Evolutionary conservation across 1,284 basidiomycete species (phyloP).

Genomic region (Trametes hirsuta): DNA sequence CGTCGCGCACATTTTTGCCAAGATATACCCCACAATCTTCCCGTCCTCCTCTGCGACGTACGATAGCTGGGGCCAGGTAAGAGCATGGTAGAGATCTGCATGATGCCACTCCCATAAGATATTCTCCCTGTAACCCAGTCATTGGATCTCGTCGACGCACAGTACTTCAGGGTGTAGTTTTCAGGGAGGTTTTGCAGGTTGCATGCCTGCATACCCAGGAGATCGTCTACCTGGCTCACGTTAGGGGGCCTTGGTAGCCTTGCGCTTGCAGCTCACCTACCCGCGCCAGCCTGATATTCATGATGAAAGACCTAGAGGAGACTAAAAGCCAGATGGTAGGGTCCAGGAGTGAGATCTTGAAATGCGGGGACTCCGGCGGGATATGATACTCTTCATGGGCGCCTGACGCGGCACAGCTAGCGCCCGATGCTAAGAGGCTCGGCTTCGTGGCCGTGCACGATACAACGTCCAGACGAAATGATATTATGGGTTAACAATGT

Average conservation of each 20-base stretch:
- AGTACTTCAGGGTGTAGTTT: conserved; percentile 87
- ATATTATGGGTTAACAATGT: background rate
- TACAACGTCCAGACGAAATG: background rate
- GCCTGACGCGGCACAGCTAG: background rate
- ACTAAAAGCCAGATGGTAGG: background rate
- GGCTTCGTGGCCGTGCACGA: too few relatives aligned
- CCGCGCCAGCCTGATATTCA: conserved; percentile 62
- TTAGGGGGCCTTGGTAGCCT: conserved; percentile 4
- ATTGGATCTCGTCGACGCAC: conserved; percentile 48
- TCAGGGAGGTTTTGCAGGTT: conserved; percentile 88
- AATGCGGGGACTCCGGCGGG: background rate
- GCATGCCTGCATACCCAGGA: conserved; percentile 90
- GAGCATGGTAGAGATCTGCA: conserved; percentile 84
- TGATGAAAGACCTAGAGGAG: background rate
- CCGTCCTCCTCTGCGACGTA: conserved; percentile 95
- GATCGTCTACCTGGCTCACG: conserved; percentile 58
- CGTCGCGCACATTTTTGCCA: conserved; percentile 84
- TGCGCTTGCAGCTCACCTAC: conserved; percentile 39
- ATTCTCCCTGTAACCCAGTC: background rate
- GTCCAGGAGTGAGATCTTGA: background rate
- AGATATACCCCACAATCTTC: conserved; percentile 91
- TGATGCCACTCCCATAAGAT: background rate
- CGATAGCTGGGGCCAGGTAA: conserved; percentile 94
- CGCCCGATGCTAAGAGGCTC: background rate
- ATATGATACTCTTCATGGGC: background rate